These are phyloP conservation scores for Juncus inflexus DNA, from an alignment of 176 grass and related monocot species.

Conservation along the genomic window DNA sequence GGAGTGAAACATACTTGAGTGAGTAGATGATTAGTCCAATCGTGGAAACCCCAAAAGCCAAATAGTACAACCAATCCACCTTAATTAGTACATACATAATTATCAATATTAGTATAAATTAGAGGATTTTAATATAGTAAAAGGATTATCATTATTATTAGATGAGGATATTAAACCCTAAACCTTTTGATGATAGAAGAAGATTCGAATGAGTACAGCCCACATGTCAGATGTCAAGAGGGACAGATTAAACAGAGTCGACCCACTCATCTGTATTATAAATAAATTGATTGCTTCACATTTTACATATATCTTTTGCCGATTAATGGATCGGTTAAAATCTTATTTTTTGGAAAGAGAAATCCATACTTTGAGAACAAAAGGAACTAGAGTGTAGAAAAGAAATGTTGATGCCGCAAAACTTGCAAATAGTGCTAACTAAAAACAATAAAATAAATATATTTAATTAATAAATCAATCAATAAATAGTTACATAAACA, in stretches of 20 bases:
- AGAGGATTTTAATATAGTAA: neutral
- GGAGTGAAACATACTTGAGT: slow-evolving; percentile 25
- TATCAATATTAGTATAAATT: neutral
- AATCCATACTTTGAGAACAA: slow-evolving; percentile 30
- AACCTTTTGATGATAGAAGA: slow-evolving; percentile 45
- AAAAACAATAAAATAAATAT: slow-evolving; percentile 6
- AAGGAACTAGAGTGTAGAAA: slow-evolving; percentile 36
- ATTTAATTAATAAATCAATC: neutral
- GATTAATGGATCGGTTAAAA: neutral
- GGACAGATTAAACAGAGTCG: slow-evolving; percentile 44
- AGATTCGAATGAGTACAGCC: slow-evolving; percentile 35
- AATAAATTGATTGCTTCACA: neutral
- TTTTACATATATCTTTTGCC: neutral
- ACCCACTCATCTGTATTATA: slow-evolving; percentile 42
- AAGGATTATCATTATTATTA: too few relatives aligned
- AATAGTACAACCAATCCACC: slow-evolving; percentile 38
- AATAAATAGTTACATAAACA: neutral
- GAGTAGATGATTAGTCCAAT: slow-evolving; percentile 42
- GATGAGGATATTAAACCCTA: neutral
- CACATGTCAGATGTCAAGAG: slow-evolving; percentile 42
- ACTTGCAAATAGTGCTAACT: slow-evolving; percentile 38
- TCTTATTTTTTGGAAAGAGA: neutral
- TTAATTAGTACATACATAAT: slow-evolving; percentile 10
- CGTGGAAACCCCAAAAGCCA: slow-evolving; percentile 28
- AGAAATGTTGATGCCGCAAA: slow-evolving; percentile 34